phyloP scores from a whole-genome alignment of 1,139 yeast genomes.

The Scheffersomyces segobiensis region DNA sequence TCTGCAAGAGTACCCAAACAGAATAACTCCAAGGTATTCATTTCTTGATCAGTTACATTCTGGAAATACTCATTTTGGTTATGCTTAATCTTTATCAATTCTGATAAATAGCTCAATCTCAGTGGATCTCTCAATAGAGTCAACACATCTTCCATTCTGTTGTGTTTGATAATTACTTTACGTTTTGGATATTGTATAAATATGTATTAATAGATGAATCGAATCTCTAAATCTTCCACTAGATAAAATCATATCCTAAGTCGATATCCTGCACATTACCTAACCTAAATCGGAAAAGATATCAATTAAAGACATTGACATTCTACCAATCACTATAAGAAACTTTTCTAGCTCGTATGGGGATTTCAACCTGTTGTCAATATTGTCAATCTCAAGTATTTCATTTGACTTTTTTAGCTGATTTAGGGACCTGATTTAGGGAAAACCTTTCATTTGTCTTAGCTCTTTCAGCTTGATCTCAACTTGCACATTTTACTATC shows the following conservation, averaged over 20 bases:
- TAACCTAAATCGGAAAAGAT: neutral
- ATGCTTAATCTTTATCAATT: too few species aligned
- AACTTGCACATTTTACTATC: neutral
- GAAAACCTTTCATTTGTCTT: neutral
- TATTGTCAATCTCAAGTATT: neutral
- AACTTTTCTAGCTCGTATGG: neutral
- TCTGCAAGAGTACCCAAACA: conserved; percentile 35
- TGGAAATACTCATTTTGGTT: neutral
- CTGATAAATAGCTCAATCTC: neutral
- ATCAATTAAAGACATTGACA: neutral
- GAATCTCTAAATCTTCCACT: neutral
- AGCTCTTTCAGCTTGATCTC: neutral
- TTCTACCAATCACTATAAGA: neutral
- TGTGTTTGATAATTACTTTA: too few species aligned
- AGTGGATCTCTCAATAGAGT: neutral
- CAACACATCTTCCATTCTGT: neutral
- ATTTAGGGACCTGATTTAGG: too few species aligned
- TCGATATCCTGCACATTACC: neutral
- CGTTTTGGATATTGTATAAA: neutral
- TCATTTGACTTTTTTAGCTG: too few species aligned
- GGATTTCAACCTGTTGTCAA: neutral
- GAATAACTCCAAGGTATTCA: conserved; percentile 33
- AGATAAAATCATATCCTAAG: neutral
- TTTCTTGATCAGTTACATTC: neutral
- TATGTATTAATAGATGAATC: neutral